Percentiles rank a stretch among this genome's conserved stretches.
phyloP scores from a whole-genome alignment of 2,329 filamentous ascomycete genomes.

The Uncinocarpus reesii region DNA sequence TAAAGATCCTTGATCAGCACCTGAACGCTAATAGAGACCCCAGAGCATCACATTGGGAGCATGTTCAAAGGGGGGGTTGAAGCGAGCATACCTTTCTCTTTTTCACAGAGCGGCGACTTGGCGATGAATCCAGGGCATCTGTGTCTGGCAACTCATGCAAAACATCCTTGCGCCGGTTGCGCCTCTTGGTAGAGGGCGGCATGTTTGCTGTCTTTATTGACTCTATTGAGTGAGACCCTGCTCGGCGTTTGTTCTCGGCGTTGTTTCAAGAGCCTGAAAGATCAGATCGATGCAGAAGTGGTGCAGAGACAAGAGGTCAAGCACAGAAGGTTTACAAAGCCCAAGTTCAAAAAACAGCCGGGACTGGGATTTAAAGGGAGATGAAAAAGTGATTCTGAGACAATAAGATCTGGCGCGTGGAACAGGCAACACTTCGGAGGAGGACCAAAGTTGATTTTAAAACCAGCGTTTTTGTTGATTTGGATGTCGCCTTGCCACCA shows the following conservation, averaged over 20 bases:
- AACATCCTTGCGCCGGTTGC: slow-evolving; percentile 38
- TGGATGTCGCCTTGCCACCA: not conserved
- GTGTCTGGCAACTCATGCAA: slow-evolving; percentile 38
- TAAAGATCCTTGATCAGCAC: too few relatives aligned
- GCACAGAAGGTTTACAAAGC: not conserved
- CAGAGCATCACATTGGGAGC: not conserved
- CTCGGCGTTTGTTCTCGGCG: not conserved
- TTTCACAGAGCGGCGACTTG: slow-evolving; percentile 38
- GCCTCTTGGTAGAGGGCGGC: slow-evolving; percentile 37
- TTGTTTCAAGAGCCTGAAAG: not conserved
- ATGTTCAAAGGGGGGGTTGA: slow-evolving; percentile 8
- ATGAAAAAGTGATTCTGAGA: not conserved
- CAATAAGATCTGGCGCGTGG: not conserved
- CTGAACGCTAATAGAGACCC: not conserved
- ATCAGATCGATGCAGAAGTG: not conserved
- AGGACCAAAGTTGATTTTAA: not conserved
- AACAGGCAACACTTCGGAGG: not conserved
- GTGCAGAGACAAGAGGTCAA: not conserved
- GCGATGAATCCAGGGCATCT: slow-evolving; percentile 40
- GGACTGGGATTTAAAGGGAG: not conserved
- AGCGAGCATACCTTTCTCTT: slow-evolving; percentile 38
- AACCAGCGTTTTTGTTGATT: not conserved
- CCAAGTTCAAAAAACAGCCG: not conserved
- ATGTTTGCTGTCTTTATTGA: slow-evolving; percentile 21
- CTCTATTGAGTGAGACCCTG: not conserved